These are phyloP conservation scores for Aspergillus ibericus DNA, from an alignment of 2,329 filamentous ascomycete species.

Conservation along the genomic window DNA sequence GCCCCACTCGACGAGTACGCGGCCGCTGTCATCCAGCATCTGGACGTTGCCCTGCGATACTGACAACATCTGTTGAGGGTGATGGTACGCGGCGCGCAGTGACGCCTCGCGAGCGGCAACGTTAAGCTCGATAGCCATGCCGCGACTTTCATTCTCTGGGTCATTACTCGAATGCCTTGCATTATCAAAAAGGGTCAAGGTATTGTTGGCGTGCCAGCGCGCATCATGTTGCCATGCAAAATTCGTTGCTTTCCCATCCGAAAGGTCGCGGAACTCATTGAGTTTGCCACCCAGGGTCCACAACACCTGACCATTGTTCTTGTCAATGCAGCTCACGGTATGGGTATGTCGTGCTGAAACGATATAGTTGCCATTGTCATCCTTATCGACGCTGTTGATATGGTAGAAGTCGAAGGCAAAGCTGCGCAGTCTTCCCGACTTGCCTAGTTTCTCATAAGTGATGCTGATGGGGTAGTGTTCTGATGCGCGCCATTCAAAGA, in stretches of 20 bases:
- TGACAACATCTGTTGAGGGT: slow-evolving; percentile 39
- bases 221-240: slow-evolving; percentile 54
- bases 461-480: slow-evolving; percentile 31
- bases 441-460: slow-evolving; percentile 16
- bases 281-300: slow-evolving; percentile 56
- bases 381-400: slow-evolving; percentile 58
- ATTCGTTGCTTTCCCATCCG: slow-evolving; percentile 41
- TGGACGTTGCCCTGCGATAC: slow-evolving; percentile 47
- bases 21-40: slow-evolving; percentile 41
- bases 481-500: slow-evolving; percentile 40
- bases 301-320: slow-evolving; percentile 49
- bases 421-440: slow-evolving; percentile 11
- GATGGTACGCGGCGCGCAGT: slow-evolving; percentile 39
- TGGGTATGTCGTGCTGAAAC: slow-evolving; percentile 54
- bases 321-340: slow-evolving; percentile 50
- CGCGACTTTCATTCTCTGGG: slow-evolving; percentile 39
- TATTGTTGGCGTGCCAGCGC: slow-evolving; percentile 33
- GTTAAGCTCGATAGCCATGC: slow-evolving; percentile 45
- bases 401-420: slow-evolving; percentile 57
- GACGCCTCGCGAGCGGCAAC: slow-evolving; percentile 40
- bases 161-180: slow-evolving; percentile 24
- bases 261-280: slow-evolving; percentile 48
- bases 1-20: slow-evolving; percentile 53
- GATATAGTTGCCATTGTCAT: slow-evolving; percentile 52
- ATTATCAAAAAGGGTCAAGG: slow-evolving; percentile 44